These are phyloP conservation scores for Trebouxia gelatinosa DNA, from an alignment of 163 green algal genomes.

Conservation along the genomic window DNA sequence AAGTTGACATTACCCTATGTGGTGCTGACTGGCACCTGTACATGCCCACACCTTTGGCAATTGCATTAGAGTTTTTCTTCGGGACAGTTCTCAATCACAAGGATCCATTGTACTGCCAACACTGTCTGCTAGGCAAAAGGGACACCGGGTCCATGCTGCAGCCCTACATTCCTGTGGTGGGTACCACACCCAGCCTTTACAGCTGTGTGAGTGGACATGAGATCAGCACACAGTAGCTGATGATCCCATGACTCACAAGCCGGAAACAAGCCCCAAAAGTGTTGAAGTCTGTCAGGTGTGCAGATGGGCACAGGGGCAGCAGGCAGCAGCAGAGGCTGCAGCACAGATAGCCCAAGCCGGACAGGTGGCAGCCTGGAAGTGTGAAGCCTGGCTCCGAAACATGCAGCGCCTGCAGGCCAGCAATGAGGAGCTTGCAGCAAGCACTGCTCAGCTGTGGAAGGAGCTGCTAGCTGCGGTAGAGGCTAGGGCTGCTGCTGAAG, in stretches of 20 bases:
- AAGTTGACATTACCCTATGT: no score
- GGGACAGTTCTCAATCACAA: no score
- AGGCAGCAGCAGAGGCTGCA: slow-evolving; percentile 44
- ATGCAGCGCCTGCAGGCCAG: slow-evolving; percentile 54
- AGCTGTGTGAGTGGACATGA: background rate
- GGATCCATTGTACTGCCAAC: no score
- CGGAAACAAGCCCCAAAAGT: background rate
- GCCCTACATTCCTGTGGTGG: background rate
- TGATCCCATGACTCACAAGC: background rate
- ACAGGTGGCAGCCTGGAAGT: slow-evolving; percentile 54
- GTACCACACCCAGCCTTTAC: no score
- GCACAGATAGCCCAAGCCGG: slow-evolving; percentile 47
- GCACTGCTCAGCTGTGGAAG: slow-evolving; percentile 45
- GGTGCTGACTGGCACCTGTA: no score
- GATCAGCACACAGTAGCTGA: background rate
- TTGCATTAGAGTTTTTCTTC: no score
- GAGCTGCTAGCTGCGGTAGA: no score
- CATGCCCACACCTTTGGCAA: no score
- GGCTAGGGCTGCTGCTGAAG: slow-evolving; percentile 22
- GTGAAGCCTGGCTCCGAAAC: slow-evolving; percentile 52
- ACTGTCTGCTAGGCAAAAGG: no score
- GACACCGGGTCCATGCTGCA: no score
- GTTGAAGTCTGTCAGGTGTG: background rate
- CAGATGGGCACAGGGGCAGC: slow-evolving; percentile 56
- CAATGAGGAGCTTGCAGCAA: slow-evolving; percentile 54